Evolutionary conservation across 106 monocot species (phyloP), one percentile per base, ranked within the genome.

Genomic region (Dioscorea dumetorum): DNA sequence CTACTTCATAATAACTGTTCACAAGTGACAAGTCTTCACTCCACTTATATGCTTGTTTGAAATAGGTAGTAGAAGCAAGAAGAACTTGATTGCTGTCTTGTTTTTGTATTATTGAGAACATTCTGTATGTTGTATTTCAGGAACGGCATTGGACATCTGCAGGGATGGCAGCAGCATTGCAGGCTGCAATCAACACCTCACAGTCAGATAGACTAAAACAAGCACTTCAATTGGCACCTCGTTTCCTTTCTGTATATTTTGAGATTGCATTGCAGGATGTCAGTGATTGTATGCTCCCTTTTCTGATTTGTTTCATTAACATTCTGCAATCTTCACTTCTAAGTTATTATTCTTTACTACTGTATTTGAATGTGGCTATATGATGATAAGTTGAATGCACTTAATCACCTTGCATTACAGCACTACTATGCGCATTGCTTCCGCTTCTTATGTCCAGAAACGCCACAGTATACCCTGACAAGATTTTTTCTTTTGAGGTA

Each of bases 371-470:
- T 18, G 6, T 1, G 6, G 41, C 10, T 41, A 3, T 41, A 41
- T 63, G 63, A 9, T 33, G 34, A 35, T 33, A 4, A 33, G 22
- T 48, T 62, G 18, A 71, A 57, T 62, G 33, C 33, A 17, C 11
- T 69, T 58, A 15, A 35, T 64, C n/a, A 2, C 20, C 18, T 28
- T 20, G 15, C 76, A 10, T 67, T 81, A 67, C 91, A 95, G 95
- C 95, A 62, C 66, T 97, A 63, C 65, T 88, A 50, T 97, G 91
- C 72, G 86, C 95, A 63, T 67, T 97, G 50, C 82, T 97, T 87
- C 91, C 91, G 51, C 82, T 88, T 62, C 49, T 97, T 41, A 97
- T 97, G 95, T 88, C 86, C 61, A 85, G 95, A 62, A 91, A 89
- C 81, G 76, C 85, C 69, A 86, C 82, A 63, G 69, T 88, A 60